phyloP scores from a whole-genome alignment of 1,284 basidiomycete genomes.

The Stereum hirsutum region DNA sequence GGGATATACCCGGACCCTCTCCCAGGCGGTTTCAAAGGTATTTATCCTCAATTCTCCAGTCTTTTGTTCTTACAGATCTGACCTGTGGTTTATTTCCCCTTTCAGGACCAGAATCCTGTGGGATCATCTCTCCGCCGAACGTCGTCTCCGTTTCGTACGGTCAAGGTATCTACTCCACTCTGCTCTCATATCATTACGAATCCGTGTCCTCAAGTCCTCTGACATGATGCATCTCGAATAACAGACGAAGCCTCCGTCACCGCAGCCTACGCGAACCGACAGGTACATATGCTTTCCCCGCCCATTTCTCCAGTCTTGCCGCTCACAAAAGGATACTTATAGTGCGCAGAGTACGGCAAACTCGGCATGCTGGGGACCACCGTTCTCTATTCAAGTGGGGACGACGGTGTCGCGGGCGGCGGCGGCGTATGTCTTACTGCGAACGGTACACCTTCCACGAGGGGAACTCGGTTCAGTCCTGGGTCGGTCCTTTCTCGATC shows the following conservation, averaged over 20 bases:
- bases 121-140: conserved; percentile 26
- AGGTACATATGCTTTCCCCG: too few species aligned
- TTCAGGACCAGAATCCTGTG: conserved; percentile 25
- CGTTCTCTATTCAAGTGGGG: conserved; percentile 24
- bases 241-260: conserved; percentile 27
- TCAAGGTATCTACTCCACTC: too few species aligned
- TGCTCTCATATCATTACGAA: too few species aligned
- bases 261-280: conserved; percentile 25
- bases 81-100: too few species aligned
- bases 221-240: too few species aligned
- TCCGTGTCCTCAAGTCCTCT: too few species aligned
- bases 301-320: too few species aligned
- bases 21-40: conserved; percentile 33
- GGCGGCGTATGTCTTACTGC: conserved; percentile 17
- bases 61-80: too few species aligned
- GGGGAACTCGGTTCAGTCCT: too few species aligned
- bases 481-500: too few species aligned
- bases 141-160: conserved; percentile 33
- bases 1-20: conserved; percentile 42
- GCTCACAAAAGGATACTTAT: too few species aligned
- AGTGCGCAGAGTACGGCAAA: conserved; percentile 33
- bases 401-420: conserved; percentile 22
- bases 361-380: conserved; percentile 25
- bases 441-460: conserved; percentile 11
- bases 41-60: too few species aligned